Percentiles rank a stretch among this genome's conserved stretches.
These are phyloP conservation scores for Neurospora sp. DNA, from an alignment of 495 filamentous ascomycete genomes.

Conservation along the genomic window DNA sequence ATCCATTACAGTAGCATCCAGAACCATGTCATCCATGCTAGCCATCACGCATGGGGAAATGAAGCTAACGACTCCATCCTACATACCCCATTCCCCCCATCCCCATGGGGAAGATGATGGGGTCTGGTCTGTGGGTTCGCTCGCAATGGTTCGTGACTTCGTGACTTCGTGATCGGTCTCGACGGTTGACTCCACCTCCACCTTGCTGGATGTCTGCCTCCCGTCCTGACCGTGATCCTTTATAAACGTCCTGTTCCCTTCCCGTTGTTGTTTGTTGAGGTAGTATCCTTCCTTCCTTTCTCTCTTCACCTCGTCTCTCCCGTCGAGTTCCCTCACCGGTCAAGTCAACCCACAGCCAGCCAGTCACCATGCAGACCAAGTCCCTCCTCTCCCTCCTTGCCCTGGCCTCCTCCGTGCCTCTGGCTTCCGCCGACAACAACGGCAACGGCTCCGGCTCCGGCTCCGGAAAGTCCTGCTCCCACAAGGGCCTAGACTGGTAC, in stretches of 20 bases:
- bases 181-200: not conserved
- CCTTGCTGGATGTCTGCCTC: not conserved
- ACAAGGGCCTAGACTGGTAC: constrained; percentile 18
- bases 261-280: not conserved
- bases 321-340: not conserved
- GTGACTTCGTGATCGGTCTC: not conserved
- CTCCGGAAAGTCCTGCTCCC: not conserved
- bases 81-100: not conserved
- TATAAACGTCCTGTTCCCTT: not conserved
- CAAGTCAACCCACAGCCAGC: not conserved
- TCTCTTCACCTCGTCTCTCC: not conserved
- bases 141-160: not conserved
- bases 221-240: not conserved
- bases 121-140: not conserved
- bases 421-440: constrained; percentile 1
- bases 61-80: not conserved
- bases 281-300: not conserved
- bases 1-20: not conserved
- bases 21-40: not conserved
- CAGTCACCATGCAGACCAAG: not conserved
- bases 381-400: constrained; percentile 8
- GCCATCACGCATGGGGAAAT: not conserved
- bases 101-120: not conserved
- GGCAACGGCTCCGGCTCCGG: not conserved
- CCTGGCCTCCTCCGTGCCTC: constrained; percentile 6